A percentile compares a stretch with the other conserved stretches of the same genome.
Evolutionary conservation across 305 asterid species (phyloP).

Genomic region (Fraxinus sp.): DNA sequence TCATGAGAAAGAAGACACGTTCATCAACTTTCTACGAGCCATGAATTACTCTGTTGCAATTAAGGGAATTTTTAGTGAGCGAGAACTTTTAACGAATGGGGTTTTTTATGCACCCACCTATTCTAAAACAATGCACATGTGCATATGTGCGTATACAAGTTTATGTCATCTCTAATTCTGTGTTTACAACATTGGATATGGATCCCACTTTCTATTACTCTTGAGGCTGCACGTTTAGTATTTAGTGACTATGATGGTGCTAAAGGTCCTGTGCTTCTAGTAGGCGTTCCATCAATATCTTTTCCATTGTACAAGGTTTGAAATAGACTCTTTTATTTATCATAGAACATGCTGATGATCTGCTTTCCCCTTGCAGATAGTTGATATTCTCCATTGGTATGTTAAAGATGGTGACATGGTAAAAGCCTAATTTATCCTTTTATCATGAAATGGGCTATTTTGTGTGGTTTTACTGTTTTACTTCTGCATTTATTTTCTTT

Average conservation of each 20-base stretch:
- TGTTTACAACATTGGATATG: slow-evolving; percentile 1
- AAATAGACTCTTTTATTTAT: not conserved
- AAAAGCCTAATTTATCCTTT: slow-evolving; percentile 21
- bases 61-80: not conserved
- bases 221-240: not conserved
- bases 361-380: slow-evolving; percentile 59
- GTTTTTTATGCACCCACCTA: not conserved
- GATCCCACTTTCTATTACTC: not conserved
- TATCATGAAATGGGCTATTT: not conserved
- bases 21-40: not conserved
- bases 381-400: slow-evolving; percentile 74
- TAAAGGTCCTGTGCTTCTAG: slow-evolving; percentile 15
- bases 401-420: slow-evolving; percentile 86
- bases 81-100: not conserved
- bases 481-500: not conserved
- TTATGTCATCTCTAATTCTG: not conserved
- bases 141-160: slow-evolving; percentile 1
- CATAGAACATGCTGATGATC: slow-evolving; percentile 20
- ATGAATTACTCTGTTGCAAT: not conserved
- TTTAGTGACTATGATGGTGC: not conserved
- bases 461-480: not conserved
- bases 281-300: not conserved
- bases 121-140: not conserved
- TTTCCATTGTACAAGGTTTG: not conserved
- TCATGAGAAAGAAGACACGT: not conserved